A percentile compares a stretch with the other conserved stretches of the same genome.
phyloP scores from a whole-genome alignment of 1,284 basidiomycete species.

The Rhizopogon parksii region DNA sequence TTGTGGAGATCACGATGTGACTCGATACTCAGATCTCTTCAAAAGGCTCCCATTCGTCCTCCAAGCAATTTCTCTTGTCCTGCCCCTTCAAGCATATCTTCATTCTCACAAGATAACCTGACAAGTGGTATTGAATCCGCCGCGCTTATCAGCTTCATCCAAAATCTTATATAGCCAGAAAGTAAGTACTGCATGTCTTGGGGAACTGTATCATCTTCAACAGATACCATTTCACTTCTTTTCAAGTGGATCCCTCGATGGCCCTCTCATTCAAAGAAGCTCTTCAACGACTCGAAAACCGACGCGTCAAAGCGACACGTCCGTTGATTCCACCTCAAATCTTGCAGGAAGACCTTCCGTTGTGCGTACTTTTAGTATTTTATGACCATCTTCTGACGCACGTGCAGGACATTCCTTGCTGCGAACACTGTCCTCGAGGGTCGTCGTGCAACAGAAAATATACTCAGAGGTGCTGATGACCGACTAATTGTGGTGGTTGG shows the following conservation, averaged over 20 bases:
- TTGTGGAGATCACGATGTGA: conserved; percentile 2
- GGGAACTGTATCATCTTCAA: conserved; percentile 14
- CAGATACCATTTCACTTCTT: conserved; percentile 12
- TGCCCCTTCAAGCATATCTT: conserved; percentile 6
- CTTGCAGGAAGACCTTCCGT: conserved; percentile 79
- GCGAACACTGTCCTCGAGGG: conserved; percentile 83
- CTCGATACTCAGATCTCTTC: conserved; percentile 5
- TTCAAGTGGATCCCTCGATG: conserved; percentile 38
- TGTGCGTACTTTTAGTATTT: conserved; percentile 37
- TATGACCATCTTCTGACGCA: conserved; percentile 4
- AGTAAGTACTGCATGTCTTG: conserved; percentile 14
- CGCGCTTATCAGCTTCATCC: not conserved
- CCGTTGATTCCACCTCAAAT: conserved; percentile 91
- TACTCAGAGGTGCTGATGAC: conserved; percentile 82
- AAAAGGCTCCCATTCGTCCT: not conserved
- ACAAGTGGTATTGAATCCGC: conserved; percentile 10
- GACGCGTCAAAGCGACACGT: conserved; percentile 77
- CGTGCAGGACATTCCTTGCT: conserved; percentile 54
- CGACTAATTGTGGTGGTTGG: conserved; percentile 84
- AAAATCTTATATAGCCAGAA: conserved; percentile 15
- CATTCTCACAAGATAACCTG: conserved; percentile 4
- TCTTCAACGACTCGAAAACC: conserved; percentile 77
- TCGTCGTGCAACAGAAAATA: conserved; percentile 70
- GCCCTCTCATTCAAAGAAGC: conserved; percentile 71
- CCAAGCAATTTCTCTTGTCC: conserved; percentile 5